These are phyloP conservation scores for Cyclospora cayetanensis DNA, from an alignment of 169 alveolate genomes.

Conservation along the genomic window DNA sequence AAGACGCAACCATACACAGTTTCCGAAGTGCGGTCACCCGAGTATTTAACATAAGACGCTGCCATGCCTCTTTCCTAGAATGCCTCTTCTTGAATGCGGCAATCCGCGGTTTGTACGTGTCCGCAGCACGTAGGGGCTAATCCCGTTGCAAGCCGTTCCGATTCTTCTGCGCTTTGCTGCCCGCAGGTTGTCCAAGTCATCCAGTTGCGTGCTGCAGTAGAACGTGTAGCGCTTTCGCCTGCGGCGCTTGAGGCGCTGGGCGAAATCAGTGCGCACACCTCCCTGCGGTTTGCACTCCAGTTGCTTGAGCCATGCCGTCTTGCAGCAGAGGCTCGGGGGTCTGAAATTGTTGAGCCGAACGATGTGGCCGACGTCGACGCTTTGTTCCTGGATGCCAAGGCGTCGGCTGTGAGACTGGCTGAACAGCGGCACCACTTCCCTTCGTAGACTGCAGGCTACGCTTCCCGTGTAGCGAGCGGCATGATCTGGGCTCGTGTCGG, in stretches of 20 bases:
- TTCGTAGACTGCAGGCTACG: neutral
- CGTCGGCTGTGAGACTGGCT: constrained; percentile 96
- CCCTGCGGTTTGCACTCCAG: constrained; percentile 95
- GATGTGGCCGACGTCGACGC: constrained; percentile 96
- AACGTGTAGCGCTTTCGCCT: constrained; percentile 93
- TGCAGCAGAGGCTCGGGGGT: constrained; percentile 92
- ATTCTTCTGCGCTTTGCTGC: neutral
- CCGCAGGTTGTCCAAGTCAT: constrained; percentile 86
- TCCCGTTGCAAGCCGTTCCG: neutral
- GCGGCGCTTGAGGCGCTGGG: constrained; percentile 96
- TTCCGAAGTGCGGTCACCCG: constrained; percentile 81
- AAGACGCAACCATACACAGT: constrained; percentile 97
- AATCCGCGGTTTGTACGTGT: too few species aligned
- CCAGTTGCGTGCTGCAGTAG: constrained; percentile 97
- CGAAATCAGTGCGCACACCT: constrained; percentile 95
- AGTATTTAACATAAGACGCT: too few species aligned
- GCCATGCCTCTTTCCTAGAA: too few species aligned
- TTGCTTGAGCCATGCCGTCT: constrained; percentile 97
- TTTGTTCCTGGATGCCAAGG: constrained; percentile 97
- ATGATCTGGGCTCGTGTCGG: too few species aligned
- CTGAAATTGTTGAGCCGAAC: constrained; percentile 90
- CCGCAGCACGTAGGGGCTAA: too few species aligned
- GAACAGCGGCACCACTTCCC: constrained; percentile 64
- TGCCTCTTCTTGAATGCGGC: too few species aligned
- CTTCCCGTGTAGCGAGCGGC: too few species aligned